Percentiles rank a stretch among this genome's conserved stretches.
These are phyloP conservation scores for Stagonosporopsis vannaccii DNA, from an alignment of 2,329 filamentous ascomycete genomes.

Conservation along the genomic window DNA sequence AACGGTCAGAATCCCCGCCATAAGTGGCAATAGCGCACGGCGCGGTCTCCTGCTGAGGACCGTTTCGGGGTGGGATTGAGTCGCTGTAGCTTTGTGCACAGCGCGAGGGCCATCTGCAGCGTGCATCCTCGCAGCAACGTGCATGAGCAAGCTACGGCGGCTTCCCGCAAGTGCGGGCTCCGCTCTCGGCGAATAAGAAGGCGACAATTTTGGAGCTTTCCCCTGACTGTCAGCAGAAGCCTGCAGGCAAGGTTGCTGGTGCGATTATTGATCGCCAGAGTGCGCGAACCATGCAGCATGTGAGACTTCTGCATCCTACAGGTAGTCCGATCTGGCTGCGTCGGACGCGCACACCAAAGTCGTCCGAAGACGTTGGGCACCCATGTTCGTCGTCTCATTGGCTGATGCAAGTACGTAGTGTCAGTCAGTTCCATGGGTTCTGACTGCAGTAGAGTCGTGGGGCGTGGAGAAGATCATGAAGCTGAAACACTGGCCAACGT, in stretches of 20 bases:
- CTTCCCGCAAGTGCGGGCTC: conserved; percentile 28
- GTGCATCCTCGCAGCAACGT: conserved; percentile 37
- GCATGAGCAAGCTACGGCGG: conserved; percentile 33
- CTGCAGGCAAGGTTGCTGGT: conserved; percentile 14
- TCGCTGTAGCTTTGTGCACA: conserved; percentile 41
- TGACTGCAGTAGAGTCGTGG: conserved; percentile 19
- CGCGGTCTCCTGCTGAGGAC: conserved; percentile 27
- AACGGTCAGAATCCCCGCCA: conserved; percentile 23
- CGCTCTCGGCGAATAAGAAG: conserved; percentile 32
- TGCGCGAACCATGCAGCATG: conserved; percentile 1
- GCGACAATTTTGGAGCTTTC: conserved; percentile 17
- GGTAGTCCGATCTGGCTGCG: conserved; percentile 3
- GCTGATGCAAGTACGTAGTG: neutral
- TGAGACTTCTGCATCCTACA: conserved; percentile 7
- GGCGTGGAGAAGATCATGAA: conserved; percentile 15
- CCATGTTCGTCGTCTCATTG: neutral
- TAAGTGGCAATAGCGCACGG: conserved; percentile 32
- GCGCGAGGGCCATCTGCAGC: conserved; percentile 31
- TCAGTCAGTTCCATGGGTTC: conserved; percentile 14
- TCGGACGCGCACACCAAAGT: conserved; percentile 2
- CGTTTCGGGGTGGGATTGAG: conserved; percentile 35
- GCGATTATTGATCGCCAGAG: conserved; percentile 24
- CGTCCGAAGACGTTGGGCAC: neutral
- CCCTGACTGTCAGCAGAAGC: conserved; percentile 25
- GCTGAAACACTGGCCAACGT: conserved; percentile 32